A percentile compares a stretch with the other conserved stretches of the same genome.
phyloP scores from a whole-genome alignment of 2,329 filamentous ascomycete species.

The Fragosphaeria purpurea region DNA sequence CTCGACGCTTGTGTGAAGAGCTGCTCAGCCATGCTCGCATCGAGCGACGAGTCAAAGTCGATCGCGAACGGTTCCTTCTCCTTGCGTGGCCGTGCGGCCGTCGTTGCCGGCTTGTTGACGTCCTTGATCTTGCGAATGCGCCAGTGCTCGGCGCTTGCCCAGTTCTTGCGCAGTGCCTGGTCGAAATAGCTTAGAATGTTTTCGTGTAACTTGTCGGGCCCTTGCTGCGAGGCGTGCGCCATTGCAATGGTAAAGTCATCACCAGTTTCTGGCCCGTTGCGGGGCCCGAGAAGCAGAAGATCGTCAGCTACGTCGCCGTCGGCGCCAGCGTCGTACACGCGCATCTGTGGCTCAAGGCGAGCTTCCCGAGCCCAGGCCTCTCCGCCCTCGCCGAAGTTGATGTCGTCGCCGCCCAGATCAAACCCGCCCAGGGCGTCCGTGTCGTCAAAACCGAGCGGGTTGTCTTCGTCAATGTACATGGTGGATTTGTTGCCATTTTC shows the following conservation, averaged over 20 bases:
- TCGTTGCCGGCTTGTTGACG: slow-evolving; percentile 19
- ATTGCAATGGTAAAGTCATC: slow-evolving; percentile 74
- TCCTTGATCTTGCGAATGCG: slow-evolving; percentile 89
- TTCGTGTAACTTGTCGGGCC: slow-evolving; percentile 64
- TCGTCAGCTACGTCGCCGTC: slow-evolving; percentile 45
- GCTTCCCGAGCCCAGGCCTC: slow-evolving; percentile 92
- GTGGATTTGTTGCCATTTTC: slow-evolving; percentile 59
- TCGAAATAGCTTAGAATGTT: slow-evolving; percentile 98
- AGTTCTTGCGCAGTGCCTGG: slow-evolving; percentile 91
- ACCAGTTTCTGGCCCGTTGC: slow-evolving; percentile 48
- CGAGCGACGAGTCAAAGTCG: slow-evolving; percentile 71
- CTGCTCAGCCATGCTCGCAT: slow-evolving; percentile 57
- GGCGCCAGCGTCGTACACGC: slow-evolving; percentile 57
- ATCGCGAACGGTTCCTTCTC: slow-evolving; percentile 97
- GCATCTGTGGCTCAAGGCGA: slow-evolving; percentile 75
- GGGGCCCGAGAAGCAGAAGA: slow-evolving; percentile 47
- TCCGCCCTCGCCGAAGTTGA: slow-evolving; percentile 89
- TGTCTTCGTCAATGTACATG: slow-evolving; percentile 79
- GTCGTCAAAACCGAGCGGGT: slow-evolving; percentile 70
- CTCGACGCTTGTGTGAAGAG: slow-evolving; percentile 75
- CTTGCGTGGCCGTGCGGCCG: slow-evolving; percentile 57
- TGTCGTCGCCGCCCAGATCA: slow-evolving; percentile 60
- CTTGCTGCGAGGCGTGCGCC: slow-evolving; percentile 50
- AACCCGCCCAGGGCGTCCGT: slow-evolving; percentile 68
- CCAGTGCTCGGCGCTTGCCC: slow-evolving; percentile 98